phyloP scores from a whole-genome alignment of 345 rosid genomes.

The Murraya paniculata region DNA sequence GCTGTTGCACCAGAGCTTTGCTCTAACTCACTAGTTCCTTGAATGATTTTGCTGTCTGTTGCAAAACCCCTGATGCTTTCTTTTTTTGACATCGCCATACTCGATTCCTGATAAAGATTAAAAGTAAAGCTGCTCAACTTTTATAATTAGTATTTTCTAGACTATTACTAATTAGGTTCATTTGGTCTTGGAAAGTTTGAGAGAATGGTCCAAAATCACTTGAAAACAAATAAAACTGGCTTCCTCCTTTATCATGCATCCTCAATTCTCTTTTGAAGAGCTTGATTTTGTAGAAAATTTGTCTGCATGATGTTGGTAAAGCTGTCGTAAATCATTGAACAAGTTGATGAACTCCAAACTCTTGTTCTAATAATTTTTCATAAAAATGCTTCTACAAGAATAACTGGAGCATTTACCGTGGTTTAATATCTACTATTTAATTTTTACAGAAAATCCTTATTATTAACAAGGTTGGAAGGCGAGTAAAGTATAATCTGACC shows the following conservation, averaged over 20 bases:
- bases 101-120: slow-evolving; percentile 34
- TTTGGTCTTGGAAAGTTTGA: neutral
- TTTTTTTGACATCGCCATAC: slow-evolving; percentile 14
- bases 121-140: slow-evolving; percentile 11
- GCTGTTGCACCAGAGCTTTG: slow-evolving; percentile 17
- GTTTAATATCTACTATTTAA: neutral
- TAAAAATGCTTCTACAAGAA: no score
- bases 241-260: no score
- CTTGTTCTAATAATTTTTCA: no score
- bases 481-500: slow-evolving; percentile 35
- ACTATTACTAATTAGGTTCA: neutral
- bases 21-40: slow-evolving; percentile 24
- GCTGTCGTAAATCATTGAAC: no score
- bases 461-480: neutral
- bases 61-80: slow-evolving; percentile 8
- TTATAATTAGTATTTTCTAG: neutral
- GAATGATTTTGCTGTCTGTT: slow-evolving; percentile 20
- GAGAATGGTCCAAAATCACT: neutral
- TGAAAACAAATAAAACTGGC: no score
- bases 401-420: neutral
- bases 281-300: no score
- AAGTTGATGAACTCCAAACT: no score
- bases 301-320: no score
- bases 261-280: no score
- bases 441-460: neutral